Evolutionary conservation across 768 basidiomycete genomes (phyloP), one percentile per base, ranked within the genome.

Genomic region (Mycena leptocephala): DNA sequence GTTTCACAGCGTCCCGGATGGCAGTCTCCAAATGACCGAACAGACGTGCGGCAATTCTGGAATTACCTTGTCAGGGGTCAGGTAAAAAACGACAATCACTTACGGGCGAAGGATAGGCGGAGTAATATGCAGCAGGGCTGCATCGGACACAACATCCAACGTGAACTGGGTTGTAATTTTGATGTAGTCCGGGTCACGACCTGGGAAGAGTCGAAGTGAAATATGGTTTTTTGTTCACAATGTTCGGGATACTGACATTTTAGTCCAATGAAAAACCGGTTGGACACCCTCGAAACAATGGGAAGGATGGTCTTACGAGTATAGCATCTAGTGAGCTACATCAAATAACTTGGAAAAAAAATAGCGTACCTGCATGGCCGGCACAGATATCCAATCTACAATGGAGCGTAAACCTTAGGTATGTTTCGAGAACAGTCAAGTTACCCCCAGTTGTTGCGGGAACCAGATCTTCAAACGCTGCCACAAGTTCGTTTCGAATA

Each of bases 401-500:
- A 46, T 24, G 16, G 30, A 32, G 24, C 61, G 62, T n/a, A n/a
- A n/a, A n/a, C n/a, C 51, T 7, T 41, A 16, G 20, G 13, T 16
- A 20, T 9, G 41, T 5, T n/a, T 43, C 5, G 10, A n/a, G 33
- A 8, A 55, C 1, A 20, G 8, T 5, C 5, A 51, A 37, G 16
- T 22, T 58, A 85, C 84, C 85, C 67, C 85, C 77, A 6, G 78
- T 78, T 66, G 30, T 71, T 7, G 70, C 46, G 33, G 84, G 83
- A 20, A 92, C 82, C 35, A 83, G 77, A 0, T 88, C 88, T 3
- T 81, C 77, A 63, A 91, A 88, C 0, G 90, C 83, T 0, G 80
- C 66, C 1, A 79, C 55, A 33, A 91, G 81, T 71, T 93, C 92
- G 24, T 90, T 87, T 14, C 83, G 84, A 20, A 92, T 79, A 26